phyloP scores from a whole-genome alignment of 2,329 filamentous ascomycete genomes.

The Aspergillus sp. region DNA sequence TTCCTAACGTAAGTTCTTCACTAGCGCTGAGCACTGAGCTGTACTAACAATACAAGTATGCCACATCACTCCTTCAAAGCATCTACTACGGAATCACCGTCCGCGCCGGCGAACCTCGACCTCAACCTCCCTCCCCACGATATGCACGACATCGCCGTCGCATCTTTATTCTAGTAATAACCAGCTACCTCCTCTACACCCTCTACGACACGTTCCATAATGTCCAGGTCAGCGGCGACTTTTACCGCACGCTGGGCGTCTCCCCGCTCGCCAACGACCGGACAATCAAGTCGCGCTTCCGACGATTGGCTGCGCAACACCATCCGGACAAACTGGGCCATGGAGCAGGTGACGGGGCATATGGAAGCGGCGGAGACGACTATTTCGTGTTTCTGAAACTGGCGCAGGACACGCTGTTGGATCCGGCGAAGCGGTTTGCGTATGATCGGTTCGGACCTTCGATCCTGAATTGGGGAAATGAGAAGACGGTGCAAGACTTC shows the following conservation, averaged over 20 bases:
- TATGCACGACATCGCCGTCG: slow-evolving; percentile 68
- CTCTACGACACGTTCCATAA: slow-evolving; percentile 87
- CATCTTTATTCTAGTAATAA: slow-evolving; percentile 77
- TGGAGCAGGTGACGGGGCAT: slow-evolving; percentile 18
- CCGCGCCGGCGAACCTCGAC: slow-evolving; percentile 79
- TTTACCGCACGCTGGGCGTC: slow-evolving; percentile 71
- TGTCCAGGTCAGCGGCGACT: slow-evolving; percentile 63
- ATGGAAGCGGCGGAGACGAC: slow-evolving; percentile 28
- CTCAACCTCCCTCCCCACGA: slow-evolving; percentile 58
- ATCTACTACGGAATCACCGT: slow-evolving; percentile 84
- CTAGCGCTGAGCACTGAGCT: slow-evolving; percentile 1
- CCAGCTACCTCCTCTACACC: slow-evolving; percentile 80
- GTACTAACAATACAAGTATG: slow-evolving; percentile 50
- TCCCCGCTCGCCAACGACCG: slow-evolving; percentile 62
- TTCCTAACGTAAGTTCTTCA: slow-evolving; percentile 49
- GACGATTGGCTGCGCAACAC: slow-evolving; percentile 59
- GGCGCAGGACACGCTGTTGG: slow-evolving; percentile 73
- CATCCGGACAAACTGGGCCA: slow-evolving; percentile 76
- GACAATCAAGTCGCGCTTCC: slow-evolving; percentile 76
- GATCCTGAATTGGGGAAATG: slow-evolving; percentile 53
- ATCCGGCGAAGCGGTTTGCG: slow-evolving; percentile 70
- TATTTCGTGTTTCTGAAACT: slow-evolving; percentile 78
- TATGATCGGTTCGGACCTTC: slow-evolving; percentile 84
- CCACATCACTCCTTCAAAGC: slow-evolving; percentile 68
- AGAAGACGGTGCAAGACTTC: slow-evolving; percentile 62